phyloP scores from a whole-genome alignment of 2,329 filamentous ascomycete species.

The Fusarium sp. region DNA sequence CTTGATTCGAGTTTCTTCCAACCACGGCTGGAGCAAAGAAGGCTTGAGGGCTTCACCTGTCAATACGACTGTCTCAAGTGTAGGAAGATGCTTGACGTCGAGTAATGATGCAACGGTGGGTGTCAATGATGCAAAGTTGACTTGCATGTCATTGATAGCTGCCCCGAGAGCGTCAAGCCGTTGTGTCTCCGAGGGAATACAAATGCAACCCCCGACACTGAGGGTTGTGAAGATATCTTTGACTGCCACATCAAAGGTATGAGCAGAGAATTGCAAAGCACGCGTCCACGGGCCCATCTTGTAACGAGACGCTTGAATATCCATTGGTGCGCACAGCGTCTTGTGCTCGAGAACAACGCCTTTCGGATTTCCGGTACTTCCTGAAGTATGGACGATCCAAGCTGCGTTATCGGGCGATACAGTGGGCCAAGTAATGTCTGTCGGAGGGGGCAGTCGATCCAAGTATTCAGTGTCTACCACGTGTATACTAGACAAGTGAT shows the following conservation, averaged over 20 bases:
- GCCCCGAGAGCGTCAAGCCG: not conserved
- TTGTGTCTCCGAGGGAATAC: not conserved
- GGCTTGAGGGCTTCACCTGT: slow-evolving; percentile 4
- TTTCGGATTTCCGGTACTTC: slow-evolving; percentile 5
- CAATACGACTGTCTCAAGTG: not conserved
- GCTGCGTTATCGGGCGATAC: not conserved
- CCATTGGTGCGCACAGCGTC: not conserved
- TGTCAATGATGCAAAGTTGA: not conserved
- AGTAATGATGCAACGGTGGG: slow-evolving; percentile 1
- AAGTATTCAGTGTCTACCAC: too few relatives aligned
- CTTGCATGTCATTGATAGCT: not conserved
- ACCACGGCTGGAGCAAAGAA: too few relatives aligned
- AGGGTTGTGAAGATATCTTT: not conserved
- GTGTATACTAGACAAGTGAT: too few relatives aligned
- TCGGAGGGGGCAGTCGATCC: too few relatives aligned
- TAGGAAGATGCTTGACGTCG: not conserved
- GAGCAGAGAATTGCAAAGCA: not conserved
- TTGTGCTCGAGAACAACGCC: slow-evolving; percentile 4
- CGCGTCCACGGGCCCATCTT: too few relatives aligned
- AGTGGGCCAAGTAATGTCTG: too few relatives aligned
- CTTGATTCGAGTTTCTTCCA: too few relatives aligned
- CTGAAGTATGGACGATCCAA: slow-evolving; percentile 4
- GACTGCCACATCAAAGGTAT: not conserved
- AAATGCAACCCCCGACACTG: not conserved
- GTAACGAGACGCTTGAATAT: too few relatives aligned